phyloP scores from a whole-genome alignment of 768 basidiomycete genomes.

The Exsudoporus frostii region DNA sequence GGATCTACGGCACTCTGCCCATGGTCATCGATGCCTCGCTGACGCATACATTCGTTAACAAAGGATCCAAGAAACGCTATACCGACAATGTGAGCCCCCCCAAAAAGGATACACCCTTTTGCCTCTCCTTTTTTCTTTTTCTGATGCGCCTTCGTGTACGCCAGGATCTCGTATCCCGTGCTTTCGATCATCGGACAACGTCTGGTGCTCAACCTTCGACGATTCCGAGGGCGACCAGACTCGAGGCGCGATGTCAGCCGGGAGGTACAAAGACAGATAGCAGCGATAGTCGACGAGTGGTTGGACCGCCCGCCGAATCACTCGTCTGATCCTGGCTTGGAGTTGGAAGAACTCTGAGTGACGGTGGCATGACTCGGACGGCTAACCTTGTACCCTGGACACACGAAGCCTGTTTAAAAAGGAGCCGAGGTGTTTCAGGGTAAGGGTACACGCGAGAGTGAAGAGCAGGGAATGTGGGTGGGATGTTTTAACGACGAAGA shows the following conservation, averaged over 20 bases:
- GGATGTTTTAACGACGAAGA: too few relatives aligned
- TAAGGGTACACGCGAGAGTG: too few relatives aligned
- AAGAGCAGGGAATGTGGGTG: too few relatives aligned
- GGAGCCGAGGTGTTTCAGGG: too few relatives aligned
- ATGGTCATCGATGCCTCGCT: not conserved
- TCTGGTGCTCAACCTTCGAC: slow-evolving; percentile 21
- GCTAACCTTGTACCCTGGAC: too few relatives aligned
- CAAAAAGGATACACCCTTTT: too few relatives aligned
- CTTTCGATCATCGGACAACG: slow-evolving; percentile 20
- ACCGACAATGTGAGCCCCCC: slow-evolving; percentile 9
- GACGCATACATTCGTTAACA: not conserved
- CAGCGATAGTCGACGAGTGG: not conserved
- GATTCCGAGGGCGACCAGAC: slow-evolving; percentile 1
- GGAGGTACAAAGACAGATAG: slow-evolving; percentile 12
- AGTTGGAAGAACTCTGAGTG: not conserved
- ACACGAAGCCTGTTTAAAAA: too few relatives aligned
- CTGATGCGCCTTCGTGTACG: not conserved
- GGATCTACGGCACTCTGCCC: too few relatives aligned
- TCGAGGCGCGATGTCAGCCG: slow-evolving; percentile 12
- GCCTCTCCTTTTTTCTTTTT: not conserved
- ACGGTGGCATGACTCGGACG: too few relatives aligned
- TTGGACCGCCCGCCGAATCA: not conserved
- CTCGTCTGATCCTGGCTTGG: not conserved
- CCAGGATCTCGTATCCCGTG: slow-evolving; percentile 10
- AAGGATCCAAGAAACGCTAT: slow-evolving; percentile 19